phyloP scores from a whole-genome alignment of 164 flowering plant species.

The Aristolochia californica region DNA sequence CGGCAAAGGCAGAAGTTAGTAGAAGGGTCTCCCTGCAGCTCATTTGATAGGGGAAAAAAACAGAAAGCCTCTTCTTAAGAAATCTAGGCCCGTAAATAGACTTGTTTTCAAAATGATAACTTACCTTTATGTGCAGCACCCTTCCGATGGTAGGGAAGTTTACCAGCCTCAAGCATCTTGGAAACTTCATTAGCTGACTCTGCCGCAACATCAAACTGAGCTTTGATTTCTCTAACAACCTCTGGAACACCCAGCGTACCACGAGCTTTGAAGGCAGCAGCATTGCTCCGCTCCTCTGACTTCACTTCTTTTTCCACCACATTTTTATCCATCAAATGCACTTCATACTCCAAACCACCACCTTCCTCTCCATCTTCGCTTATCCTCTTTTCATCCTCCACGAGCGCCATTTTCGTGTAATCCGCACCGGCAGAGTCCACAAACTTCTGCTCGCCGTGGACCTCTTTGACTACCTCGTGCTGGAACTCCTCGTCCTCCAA shows the following conservation, averaged over 20 bases:
- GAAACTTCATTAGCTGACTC: constrained; percentile 67
- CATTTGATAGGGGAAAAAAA: too few species aligned
- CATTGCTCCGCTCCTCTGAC: constrained; percentile 28
- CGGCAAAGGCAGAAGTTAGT: background rate
- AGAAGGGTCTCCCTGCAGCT: too few species aligned
- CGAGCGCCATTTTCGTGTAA: constrained; percentile 12
- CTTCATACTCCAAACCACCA: constrained; percentile 50
- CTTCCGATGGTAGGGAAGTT: constrained; percentile 52
- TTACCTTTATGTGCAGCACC: constrained; percentile 50
- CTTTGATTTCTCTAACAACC: constrained; percentile 53
- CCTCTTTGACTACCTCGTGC: constrained; percentile 75
- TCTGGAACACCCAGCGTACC: constrained; percentile 35
- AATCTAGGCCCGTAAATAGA: too few species aligned
- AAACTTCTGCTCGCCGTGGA: constrained; percentile 48
- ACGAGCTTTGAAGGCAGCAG: constrained; percentile 21
- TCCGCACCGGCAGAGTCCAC: constrained; percentile 26
- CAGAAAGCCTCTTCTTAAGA: too few species aligned
- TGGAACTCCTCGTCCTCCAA: constrained; percentile 76
- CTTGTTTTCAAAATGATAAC: too few species aligned
- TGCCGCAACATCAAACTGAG: constrained; percentile 67
- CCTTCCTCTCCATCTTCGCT: constrained; percentile 23
- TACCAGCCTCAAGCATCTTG: constrained; percentile 77
- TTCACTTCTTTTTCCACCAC: constrained; percentile 41
- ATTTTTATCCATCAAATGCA: constrained; percentile 69
- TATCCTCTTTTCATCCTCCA: constrained; percentile 10